Evolutionary conservation across 257 asterid genomes (phyloP), one percentile per base, ranked within the genome.

Genomic region (Penstemon barbatus): DNA sequence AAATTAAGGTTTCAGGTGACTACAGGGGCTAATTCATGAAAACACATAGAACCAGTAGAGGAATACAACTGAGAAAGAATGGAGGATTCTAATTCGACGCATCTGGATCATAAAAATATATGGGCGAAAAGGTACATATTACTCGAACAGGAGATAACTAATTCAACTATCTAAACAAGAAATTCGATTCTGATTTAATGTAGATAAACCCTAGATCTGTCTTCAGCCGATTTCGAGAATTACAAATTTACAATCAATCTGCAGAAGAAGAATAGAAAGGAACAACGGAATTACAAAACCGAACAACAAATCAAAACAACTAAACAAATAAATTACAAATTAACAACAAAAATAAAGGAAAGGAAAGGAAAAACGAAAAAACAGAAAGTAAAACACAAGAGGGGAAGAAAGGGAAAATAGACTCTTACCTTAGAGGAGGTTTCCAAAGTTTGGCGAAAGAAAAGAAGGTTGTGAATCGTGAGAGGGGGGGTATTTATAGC

Each of bases 51-150:
- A 92, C 96, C 96, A 86, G 82, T 89, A 82, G 40, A 92, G 90
- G 69, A 87, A 92, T 5, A 92, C 96, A 13, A 92, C 98, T 7
- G 98, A 92, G 76, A 89, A 92, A 3, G 98, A 92, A 71, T 92
- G 98, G 8, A 89, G 87, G 38, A 89, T 71, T 73, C 95, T 85
- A 65, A 89, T 75, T 6, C 95, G 75, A 53, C 88, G 94, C 85
- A 89, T 76, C 10, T 70, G 78, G 56, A 76, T 59, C 33, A 92
- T 84, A 63, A 64, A 81, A 77, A 63, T 42, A 15, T 77, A 62
- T 39, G 71, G 65, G 64, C 55, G 64, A 69, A 68, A 70, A 61
- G 69, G 58, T 45, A 46, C 50, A 37, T 63, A 78, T 61, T 74
- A 78, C 74, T 71, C 48, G 76, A 68, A 73, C 37, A 39, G 49